A percentile compares a stretch with the other conserved stretches of the same genome.
Conservation (phyloP, 2,329 filamentous ascomycete genomes). For the Claviceps sp. region DNA sequence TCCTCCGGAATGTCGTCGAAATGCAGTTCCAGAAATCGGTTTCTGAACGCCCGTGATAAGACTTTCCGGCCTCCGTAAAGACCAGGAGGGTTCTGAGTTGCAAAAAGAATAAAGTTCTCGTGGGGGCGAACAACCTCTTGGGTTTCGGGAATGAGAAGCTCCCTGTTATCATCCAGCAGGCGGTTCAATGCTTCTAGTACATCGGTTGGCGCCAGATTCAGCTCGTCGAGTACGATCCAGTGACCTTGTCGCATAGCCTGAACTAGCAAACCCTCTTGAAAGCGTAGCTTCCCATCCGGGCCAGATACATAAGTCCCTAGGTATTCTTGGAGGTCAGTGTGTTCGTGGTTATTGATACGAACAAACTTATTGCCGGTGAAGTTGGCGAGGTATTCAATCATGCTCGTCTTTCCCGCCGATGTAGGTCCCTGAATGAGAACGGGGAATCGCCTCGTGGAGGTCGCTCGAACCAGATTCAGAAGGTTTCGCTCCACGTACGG, state of each 20-base stretch:
- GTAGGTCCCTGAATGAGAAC: conserved; percentile 94
- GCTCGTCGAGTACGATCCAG: conserved; percentile 96
- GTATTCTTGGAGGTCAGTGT: conserved; percentile 96
- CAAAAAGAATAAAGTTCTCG: conserved; percentile 93
- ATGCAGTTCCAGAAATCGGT: conserved; percentile 91
- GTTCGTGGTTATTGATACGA: conserved; percentile 98
- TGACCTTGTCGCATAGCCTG: conserved; percentile 85
- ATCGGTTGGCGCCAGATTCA: conserved; percentile 93
- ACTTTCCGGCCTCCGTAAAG: conserved; percentile 91
- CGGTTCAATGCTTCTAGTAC: conserved; percentile 93
- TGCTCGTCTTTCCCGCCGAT: conserved; percentile 95
- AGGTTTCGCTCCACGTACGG: conserved; percentile 91
- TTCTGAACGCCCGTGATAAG: conserved; percentile 86
- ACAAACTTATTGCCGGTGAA: conserved; percentile 95
- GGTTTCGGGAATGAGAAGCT: conserved; percentile 90
- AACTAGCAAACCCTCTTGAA: conserved; percentile 88
- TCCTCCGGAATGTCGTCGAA: conserved; percentile 96
- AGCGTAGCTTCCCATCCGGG: conserved; percentile 68
- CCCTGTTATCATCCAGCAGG: conserved; percentile 88
- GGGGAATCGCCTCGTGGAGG: conserved; percentile 82
- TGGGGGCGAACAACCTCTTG: conserved; percentile 89
- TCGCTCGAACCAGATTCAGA: conserved; percentile 84
- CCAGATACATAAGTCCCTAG: conserved; percentile 87
- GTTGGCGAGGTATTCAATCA: conserved; percentile 98
- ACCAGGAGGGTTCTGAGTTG: conserved; percentile 92